Evolutionary conservation across 176 grass and related monocot genomes (phyloP).

Genomic region (Carex littledalei): DNA sequence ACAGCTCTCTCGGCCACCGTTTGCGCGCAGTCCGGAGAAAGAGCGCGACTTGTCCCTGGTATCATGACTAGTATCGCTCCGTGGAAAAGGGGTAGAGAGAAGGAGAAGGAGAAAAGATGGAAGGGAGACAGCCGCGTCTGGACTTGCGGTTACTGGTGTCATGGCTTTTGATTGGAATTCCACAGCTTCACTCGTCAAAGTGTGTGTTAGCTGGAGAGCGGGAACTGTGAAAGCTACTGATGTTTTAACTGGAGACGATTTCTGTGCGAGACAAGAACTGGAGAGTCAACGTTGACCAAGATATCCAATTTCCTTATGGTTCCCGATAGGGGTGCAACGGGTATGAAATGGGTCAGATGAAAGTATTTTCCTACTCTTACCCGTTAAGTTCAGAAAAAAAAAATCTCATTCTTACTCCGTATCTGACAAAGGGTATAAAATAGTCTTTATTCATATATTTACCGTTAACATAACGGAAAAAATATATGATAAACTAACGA

Average conservation of each 20-base stretch:
- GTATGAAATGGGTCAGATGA: too few relatives aligned
- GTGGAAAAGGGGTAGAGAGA: not conserved
- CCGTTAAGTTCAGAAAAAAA: too few relatives aligned
- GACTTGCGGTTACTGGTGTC: not conserved
- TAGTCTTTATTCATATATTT: too few relatives aligned
- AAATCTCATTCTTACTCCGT: too few relatives aligned
- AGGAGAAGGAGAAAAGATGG: not conserved
- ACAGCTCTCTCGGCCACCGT: slow-evolving; percentile 59
- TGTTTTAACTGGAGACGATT: not conserved
- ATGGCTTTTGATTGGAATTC: not conserved
- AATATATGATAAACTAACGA: too few relatives aligned
- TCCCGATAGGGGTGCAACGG: too few relatives aligned
- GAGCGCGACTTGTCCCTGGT: not conserved
- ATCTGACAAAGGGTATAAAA: too few relatives aligned
- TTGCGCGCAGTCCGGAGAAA: slow-evolving; percentile 26
- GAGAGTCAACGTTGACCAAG: not conserved
- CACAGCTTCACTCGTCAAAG: not conserved
- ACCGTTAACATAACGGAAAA: too few relatives aligned
- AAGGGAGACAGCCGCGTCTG: not conserved
- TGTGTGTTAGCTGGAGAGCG: not conserved
- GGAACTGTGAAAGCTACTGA: not conserved
- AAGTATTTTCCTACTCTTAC: too few relatives aligned
- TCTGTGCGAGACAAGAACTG: not conserved
- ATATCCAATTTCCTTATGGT: too few relatives aligned
- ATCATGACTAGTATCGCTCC: not conserved